Base-by-base conservation (phyloP, 306 rosid genomes). In the Prinsepia uniflora region DNA sequence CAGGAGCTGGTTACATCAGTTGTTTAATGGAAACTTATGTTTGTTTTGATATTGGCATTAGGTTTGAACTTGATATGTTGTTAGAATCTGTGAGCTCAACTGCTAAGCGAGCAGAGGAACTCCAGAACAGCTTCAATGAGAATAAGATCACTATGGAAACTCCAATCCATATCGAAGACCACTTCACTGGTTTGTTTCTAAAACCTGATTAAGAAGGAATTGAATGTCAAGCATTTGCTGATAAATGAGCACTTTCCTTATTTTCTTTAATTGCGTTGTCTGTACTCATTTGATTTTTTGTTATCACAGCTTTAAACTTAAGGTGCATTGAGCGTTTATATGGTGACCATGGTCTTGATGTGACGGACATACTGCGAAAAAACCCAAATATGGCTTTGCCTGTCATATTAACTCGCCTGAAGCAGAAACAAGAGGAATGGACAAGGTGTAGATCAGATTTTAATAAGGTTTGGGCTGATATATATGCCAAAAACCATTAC, bases 371-470 rank as follows among this genome's bases (percentile, higher is more conserved):
- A 79, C 80, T 95, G 81, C 90, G 97, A 15, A 95, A 88, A 85
- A 91, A 85, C 79, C 96, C 97, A 44, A 30, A 90, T 70, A 85
- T 87, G 77, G 87, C 91, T 24, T 77, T 89, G 22, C 97, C 97
- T 57, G 96, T 95, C 71, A 81, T 91, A 81, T 82, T 89, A 83
- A 91, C 87, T 62, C 97, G 99, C 69, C 75, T 95, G 81, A 91
- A 95, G 83, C 99, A 95, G 79, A 95, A 95, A 66, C 97, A 91
- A 82, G 99, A 95, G 70, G 99, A 95, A 83, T 95, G 99, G 99
- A 88, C 85, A 68, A 80, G 85, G 82, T 95, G 97, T 74, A 94
- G 96, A 43, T 78, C 86, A 40, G 97, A 95, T 84, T 95, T 95
- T 74, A 91, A 89, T 73, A 95, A 95, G 84, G 96, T 95, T 71